Base-by-base conservation (phyloP, 495 filamentous ascomycete genomes). In the Aspergillus homomorphus region DNA sequence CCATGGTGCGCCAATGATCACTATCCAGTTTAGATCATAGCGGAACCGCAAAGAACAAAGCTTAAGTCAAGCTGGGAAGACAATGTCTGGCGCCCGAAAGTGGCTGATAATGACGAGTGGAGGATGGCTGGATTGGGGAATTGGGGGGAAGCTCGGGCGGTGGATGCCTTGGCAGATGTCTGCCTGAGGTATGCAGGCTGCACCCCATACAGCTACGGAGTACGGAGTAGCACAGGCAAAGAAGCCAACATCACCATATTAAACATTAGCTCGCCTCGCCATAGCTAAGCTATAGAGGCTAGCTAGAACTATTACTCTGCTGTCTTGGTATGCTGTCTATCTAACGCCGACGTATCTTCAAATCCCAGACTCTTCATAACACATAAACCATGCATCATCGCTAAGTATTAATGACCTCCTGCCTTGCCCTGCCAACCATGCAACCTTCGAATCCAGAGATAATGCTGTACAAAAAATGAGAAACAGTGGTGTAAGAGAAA, bases 1-100 rank as follows among this genome's bases (percentile, higher is more conserved):
- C 80, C 81, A 84, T 84, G 60, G 51, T 74, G 73, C 73, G 73
- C 73, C 62, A 71, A 60, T 60, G 59, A 56, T 63, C 33, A 33
- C 19, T 45, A 49, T 41, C 16, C 42, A 15, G 18, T n/a, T 62
- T 76, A 76, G 65, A 62, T 70, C 73, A 77, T 77, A 62, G 61
- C 72, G 67, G 30, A 38, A 18, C 20, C n/a, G 20, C 22, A 51
- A 51, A 10, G 21, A 41, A 61, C 57, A n/a, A 19, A 55, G 57
- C 50, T 61, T 51, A 26, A 54, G 54, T 33, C 24, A 54, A 58
- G 62, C 61, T 55, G 46, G 21, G 21, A 22, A 24, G 22, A 50
- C 46, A 38, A 12, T 38, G 33, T 38, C 33, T 9, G 33, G 8
- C 33, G 43, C 46, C 46, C 30, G 30, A 45, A 59, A 61, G 54